phyloP scores from a whole-genome alignment of 1,139 yeast genomes.

The Suhomyces coccinellae region DNA sequence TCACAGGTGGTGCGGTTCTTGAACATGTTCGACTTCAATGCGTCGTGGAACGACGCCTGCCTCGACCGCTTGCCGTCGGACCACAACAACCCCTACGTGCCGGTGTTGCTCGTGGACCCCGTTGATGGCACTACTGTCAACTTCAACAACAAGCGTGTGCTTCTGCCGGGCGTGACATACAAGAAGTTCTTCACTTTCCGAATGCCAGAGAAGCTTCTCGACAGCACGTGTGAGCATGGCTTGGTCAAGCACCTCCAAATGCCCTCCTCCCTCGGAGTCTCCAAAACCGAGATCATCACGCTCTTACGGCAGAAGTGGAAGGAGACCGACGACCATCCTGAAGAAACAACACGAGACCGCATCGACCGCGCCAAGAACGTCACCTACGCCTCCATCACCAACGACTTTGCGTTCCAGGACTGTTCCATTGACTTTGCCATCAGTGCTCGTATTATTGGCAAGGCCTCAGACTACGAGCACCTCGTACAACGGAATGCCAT shows the following conservation, averaged over 20 bases:
- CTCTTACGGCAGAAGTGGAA: slow-evolving; percentile 33
- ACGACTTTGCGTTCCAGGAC: slow-evolving; percentile 36
- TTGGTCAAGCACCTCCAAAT: slow-evolving; percentile 39
- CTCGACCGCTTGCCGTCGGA: slow-evolving; percentile 33
- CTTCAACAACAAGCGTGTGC: slow-evolving; percentile 29
- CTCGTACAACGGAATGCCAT: slow-evolving; percentile 19
- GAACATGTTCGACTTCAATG: slow-evolving; percentile 44
- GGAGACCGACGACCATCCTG: slow-evolving; percentile 15
- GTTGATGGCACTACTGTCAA: slow-evolving; percentile 31
- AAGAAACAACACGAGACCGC: slow-evolving; percentile 8
- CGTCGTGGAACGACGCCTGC: slow-evolving; percentile 43
- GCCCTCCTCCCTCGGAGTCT: slow-evolving; percentile 38
- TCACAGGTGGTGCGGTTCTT: slow-evolving; percentile 26
- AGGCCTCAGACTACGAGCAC: slow-evolving; percentile 30
- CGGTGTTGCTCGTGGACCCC: slow-evolving; percentile 29
- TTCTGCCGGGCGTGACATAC: slow-evolving; percentile 36
- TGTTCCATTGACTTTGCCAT: slow-evolving; percentile 37
- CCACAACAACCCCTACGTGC: slow-evolving; percentile 28
- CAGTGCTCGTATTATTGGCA: slow-evolving; percentile 40
- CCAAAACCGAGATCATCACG: slow-evolving; percentile 29
- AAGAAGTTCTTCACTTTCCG: slow-evolving; percentile 44
- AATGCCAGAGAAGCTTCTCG: slow-evolving; percentile 40
- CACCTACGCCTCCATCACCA: slow-evolving; percentile 25
- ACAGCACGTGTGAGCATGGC: slow-evolving; percentile 38
- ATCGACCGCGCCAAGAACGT: slow-evolving; percentile 4